Evolutionary conservation across 345 rosid species (phyloP), one percentile per base, ranked within the genome.

Genomic region (Crucihimalaya himalaica): DNA sequence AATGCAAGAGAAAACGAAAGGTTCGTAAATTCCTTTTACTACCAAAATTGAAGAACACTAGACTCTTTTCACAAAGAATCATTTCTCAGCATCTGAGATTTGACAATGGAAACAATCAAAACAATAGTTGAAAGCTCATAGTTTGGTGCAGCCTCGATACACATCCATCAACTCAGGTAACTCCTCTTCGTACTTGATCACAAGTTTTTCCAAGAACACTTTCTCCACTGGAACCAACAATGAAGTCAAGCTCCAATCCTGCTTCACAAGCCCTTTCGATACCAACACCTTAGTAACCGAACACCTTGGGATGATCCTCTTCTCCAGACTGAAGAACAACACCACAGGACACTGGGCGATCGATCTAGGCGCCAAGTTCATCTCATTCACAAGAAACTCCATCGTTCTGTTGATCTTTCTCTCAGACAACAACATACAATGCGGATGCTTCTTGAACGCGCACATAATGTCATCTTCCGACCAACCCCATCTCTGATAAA

Each of bases 401-500:
- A 88, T 86, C 2, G 39, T 73, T 19, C 35, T 56, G 48, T 37
- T 71, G 4, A 84, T 79, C 64, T 84, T 86, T 68, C 68, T 71
- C 82, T 81, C 87, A 0, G 88, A 86, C 23, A 84, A 11, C 76
- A 76, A 71, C 87, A 88, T 82, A 67, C 83, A 83, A 16, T 79
- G 69, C 1, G 89, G 93, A 0, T 82, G 84, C 63, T 79, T 86
- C 66, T 68, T 83, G 45, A 86, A 88, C 3, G 88, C 88, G 0
- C 66, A 52, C 29, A 59, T 52, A 19, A 82, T 80, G n/a, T 81
- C 85, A 7, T 84, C 86, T 48, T 76, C 73, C 15, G 86, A 73
- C 93, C 88, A 88, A 5, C 83, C 87, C 88, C 87, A 88, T 55
- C 79, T 74, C 76, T 40, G 43, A 35, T 83, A 88, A 15, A 80